Evolutionary conservation across 2,329 filamentous ascomycete genomes (phyloP).

Genomic region (Colletotrichum sp.): DNA sequence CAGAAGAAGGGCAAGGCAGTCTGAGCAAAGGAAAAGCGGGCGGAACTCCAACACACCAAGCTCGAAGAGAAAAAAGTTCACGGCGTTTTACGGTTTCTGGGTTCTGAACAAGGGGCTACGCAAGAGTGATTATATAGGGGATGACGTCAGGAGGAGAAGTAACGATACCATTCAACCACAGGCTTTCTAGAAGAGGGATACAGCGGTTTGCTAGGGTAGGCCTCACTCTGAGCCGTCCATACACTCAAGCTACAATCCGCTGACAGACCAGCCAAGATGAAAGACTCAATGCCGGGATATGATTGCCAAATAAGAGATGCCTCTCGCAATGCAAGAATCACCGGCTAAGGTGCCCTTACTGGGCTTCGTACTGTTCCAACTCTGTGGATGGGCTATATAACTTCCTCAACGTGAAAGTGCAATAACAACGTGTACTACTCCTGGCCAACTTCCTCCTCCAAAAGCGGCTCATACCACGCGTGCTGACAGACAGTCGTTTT

Average conservation of each 20-base stretch:
- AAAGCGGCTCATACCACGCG: background rate
- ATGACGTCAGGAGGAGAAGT: background rate
- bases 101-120: background rate
- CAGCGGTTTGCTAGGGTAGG: constrained; percentile 3
- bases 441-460: background rate
- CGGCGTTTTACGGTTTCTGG: constrained; percentile 7
- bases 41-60: background rate
- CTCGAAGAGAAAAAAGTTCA: background rate
- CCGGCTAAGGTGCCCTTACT: no score
- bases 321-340: rapidly evolving
- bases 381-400: no score
- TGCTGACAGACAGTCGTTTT: background rate
- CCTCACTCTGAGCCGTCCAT: background rate
- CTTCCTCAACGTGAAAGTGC: no score
- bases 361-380: no score
- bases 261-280: background rate
- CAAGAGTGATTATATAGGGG: background rate
- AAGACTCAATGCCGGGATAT: background rate
- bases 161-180: background rate
- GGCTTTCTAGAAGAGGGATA: background rate
- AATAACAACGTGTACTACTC: no score
- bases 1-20: background rate
- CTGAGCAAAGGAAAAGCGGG: background rate
- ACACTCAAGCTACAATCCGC: background rate
- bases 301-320: background rate